phyloP scores from a whole-genome alignment of 108 stramenopile genomes.

The Cyclotella distinguenda region DNA sequence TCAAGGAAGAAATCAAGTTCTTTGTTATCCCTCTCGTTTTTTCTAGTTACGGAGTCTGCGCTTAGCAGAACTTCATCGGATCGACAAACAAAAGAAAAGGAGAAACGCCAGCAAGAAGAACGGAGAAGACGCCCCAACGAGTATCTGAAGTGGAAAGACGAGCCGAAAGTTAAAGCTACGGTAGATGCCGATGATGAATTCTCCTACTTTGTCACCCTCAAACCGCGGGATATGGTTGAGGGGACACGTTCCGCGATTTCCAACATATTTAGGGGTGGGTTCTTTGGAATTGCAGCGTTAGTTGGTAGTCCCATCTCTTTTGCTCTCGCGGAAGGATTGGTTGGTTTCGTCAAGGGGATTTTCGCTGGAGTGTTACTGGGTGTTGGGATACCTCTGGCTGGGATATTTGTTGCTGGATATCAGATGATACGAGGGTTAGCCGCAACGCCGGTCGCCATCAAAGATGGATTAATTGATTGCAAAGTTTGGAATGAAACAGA shows the following conservation, averaged over 20 bases:
- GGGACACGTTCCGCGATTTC: slow-evolving; percentile 21
- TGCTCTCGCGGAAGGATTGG: slow-evolving; percentile 1
- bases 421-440: slow-evolving; percentile 23
- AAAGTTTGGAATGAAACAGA: slow-evolving; percentile 25
- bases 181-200: neutral
- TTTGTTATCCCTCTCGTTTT: too few relatives aligned
- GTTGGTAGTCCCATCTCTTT: slow-evolving; percentile 11
- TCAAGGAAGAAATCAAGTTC: too few relatives aligned
- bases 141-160: slow-evolving; percentile 10
- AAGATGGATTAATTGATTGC: slow-evolving; percentile 29
- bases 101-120: neutral
- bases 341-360: slow-evolving; percentile 16
- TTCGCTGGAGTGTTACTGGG: slow-evolving; percentile 12
- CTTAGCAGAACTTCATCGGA: neutral
- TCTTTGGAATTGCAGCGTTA: slow-evolving; percentile 30
- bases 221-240: slow-evolving; percentile 32
- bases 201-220: slow-evolving; percentile 16
- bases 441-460: slow-evolving; percentile 23
- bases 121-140: slow-evolving; percentile 1
- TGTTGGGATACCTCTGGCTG: slow-evolving; percentile 13
- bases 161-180: neutral
- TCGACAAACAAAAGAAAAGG: neutral
- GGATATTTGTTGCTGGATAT: slow-evolving; percentile 13
- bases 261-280: slow-evolving; percentile 19
- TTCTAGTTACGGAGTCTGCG: neutral